A percentile compares a stretch with the other conserved stretches of the same genome.
These are phyloP conservation scores for Hypoxylon rickii DNA, from an alignment of 495 filamentous ascomycete species.

Conservation along the genomic window DNA sequence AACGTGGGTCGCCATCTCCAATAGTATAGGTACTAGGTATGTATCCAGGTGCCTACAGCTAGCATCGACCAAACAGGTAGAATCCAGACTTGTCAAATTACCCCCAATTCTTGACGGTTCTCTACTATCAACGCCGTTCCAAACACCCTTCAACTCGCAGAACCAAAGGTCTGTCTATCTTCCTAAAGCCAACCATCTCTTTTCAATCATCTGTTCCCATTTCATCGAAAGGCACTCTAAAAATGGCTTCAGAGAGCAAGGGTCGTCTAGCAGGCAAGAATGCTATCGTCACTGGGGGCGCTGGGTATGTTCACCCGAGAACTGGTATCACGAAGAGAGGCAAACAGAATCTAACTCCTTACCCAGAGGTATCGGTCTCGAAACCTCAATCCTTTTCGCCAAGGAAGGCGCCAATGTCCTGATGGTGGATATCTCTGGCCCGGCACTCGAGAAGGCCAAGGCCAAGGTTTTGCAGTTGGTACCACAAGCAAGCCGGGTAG, in stretches of 20 bases:
- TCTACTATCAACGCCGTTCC: too few species aligned
- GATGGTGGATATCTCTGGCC: constrained; percentile 79
- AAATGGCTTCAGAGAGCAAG: constrained; percentile 40
- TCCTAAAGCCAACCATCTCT: too few species aligned
- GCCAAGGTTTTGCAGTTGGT: constrained; percentile 73
- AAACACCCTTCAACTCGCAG: too few species aligned
- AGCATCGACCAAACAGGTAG: too few species aligned
- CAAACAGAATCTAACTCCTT: constrained; percentile 6
- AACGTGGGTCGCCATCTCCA: too few species aligned
- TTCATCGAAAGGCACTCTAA: too few species aligned
- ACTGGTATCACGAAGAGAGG: not conserved
- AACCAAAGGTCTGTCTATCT: too few species aligned
- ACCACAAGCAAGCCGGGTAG: constrained; percentile 62
- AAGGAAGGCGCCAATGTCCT: constrained; percentile 88
- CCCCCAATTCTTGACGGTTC: too few species aligned
- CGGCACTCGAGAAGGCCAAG: constrained; percentile 70
- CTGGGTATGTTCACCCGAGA: constrained; percentile 65
- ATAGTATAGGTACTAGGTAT: too few species aligned
- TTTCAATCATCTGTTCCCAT: not conserved
- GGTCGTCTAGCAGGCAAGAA: constrained; percentile 87
- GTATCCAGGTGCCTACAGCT: too few species aligned
- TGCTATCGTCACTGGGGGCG: constrained; percentile 90
- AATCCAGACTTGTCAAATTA: too few species aligned
- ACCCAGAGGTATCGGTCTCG: constrained; percentile 87
- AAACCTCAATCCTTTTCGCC: constrained; percentile 89